A percentile compares a stretch with the other conserved stretches of the same genome.
These are phyloP conservation scores for Coemansia sp. DNA, from an alignment of 192 early-diverging fungal species.

Conservation along the genomic window DNA sequence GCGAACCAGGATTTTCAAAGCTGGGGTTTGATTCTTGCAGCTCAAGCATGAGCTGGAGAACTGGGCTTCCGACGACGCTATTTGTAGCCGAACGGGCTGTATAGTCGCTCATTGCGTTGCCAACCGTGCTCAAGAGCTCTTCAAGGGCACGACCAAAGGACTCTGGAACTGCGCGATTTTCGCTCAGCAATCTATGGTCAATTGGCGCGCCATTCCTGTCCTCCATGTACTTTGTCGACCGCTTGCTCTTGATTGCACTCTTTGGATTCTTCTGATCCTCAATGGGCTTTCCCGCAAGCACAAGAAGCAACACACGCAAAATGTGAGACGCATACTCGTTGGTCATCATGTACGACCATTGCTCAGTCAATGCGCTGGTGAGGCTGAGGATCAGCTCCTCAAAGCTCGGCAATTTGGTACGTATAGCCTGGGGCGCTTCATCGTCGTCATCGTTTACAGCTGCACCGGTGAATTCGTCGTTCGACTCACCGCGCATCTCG, in stretches of 20 bases:
- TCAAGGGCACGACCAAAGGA: slow-evolving; percentile 63
- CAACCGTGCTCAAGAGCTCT: slow-evolving; percentile 55
- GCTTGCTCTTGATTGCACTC: slow-evolving; percentile 69
- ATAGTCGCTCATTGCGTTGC: slow-evolving; percentile 56
- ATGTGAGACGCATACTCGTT: slow-evolving; percentile 78
- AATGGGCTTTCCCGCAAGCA: slow-evolving; percentile 65
- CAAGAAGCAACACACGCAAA: slow-evolving; percentile 67
- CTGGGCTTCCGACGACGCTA: slow-evolving; percentile 75
- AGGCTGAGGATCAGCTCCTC: slow-evolving; percentile 62
- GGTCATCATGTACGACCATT: slow-evolving; percentile 60
- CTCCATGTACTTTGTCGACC: slow-evolving; percentile 63
- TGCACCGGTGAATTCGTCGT: slow-evolving; percentile 21
- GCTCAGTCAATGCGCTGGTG: slow-evolving; percentile 57
- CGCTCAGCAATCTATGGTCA: slow-evolving; percentile 3
- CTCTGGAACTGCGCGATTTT: slow-evolving; percentile 56
- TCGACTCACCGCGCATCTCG: slow-evolving; percentile 59
- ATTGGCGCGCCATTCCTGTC: slow-evolving; percentile 21
- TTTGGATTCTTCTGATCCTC: slow-evolving; percentile 53
- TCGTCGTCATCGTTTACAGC: too few relatives aligned
- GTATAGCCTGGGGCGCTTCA: slow-evolving; percentile 8
- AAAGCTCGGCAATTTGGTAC: slow-evolving; percentile 67
- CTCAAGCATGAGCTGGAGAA: slow-evolving; percentile 64
- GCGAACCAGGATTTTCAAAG: slow-evolving; percentile 33
- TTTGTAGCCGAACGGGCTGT: slow-evolving; percentile 58
- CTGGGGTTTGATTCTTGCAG: slow-evolving; percentile 15